These are phyloP conservation scores for Vitis rupestris DNA, from an alignment of 164 flowering plant species.

Conservation along the genomic window DNA sequence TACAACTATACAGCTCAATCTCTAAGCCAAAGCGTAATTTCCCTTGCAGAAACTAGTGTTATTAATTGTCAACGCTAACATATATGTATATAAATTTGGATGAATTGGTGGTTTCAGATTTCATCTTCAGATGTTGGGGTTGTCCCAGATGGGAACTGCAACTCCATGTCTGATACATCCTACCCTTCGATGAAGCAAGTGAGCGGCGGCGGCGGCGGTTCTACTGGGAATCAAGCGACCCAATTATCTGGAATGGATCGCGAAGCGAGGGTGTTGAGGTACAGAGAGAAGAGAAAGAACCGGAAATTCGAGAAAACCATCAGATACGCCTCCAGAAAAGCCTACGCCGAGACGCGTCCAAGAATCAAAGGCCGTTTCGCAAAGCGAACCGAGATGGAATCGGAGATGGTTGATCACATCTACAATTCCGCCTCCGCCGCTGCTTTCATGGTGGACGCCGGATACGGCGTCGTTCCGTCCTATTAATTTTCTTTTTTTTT, in stretches of 20 bases:
- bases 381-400: slow-evolving; percentile 33
- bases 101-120: slow-evolving; percentile 23
- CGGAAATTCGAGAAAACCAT: slow-evolving; percentile 61
- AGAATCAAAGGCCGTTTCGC: slow-evolving; percentile 64
- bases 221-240: slow-evolving; percentile 8
- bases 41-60: background rate
- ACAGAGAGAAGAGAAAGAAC: slow-evolving; percentile 63
- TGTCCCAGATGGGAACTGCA: slow-evolving; percentile 43
- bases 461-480: slow-evolving; percentile 40
- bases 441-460: slow-evolving; percentile 14
- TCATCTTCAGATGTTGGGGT: slow-evolving; percentile 54
- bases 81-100: background rate
- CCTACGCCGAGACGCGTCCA: slow-evolving; percentile 65
- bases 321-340: slow-evolving; percentile 60
- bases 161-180: slow-evolving; percentile 28
- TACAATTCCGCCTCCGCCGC: slow-evolving; percentile 6
- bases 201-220: background rate
- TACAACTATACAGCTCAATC: slow-evolving; percentile 35
- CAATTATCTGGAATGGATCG: slow-evolving; percentile 40
- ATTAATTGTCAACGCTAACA: background rate
- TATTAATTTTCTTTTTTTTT: background rate
- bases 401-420: slow-evolving; percentile 18
- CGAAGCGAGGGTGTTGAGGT: slow-evolving; percentile 58
- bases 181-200: slow-evolving; percentile 14
- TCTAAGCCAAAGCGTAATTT: slow-evolving; percentile 50